Evolutionary conservation across 2,329 filamentous ascomycete genomes (phyloP).

Genomic region (Tolypocladium nubicola): DNA sequence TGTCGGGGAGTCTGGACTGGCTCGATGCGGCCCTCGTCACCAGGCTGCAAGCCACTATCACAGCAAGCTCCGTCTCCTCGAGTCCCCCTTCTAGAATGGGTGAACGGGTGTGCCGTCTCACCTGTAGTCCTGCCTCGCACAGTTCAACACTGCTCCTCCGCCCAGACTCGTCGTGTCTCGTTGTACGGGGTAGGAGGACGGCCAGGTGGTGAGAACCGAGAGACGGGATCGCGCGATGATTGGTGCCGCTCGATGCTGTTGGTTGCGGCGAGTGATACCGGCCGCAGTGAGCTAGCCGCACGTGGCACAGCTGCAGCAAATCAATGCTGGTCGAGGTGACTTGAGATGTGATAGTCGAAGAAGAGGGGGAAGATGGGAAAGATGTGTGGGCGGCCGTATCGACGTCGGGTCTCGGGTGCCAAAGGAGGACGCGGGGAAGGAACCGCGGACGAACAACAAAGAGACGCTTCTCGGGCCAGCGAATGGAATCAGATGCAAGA

Average conservation of each 20-base stretch:
- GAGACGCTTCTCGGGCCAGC: background rate
- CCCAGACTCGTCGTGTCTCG: background rate
- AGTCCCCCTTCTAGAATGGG: background rate
- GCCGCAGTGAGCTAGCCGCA: background rate
- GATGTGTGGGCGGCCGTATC: background rate
- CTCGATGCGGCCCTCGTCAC: background rate
- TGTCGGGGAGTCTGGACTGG: background rate
- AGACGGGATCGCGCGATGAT: background rate
- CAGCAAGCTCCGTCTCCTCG: background rate
- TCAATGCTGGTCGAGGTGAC: background rate
- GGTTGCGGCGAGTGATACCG: background rate
- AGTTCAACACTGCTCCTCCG: background rate
- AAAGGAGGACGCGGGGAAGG: background rate
- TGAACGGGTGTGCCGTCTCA: background rate
- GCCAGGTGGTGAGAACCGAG: background rate
- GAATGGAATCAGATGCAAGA: background rate
- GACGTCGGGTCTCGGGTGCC: background rate
- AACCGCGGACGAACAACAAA: background rate
- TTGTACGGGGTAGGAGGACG: background rate
- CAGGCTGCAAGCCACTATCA: background rate
- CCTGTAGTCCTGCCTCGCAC: background rate
- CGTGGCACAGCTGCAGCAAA: constrained; percentile 2
- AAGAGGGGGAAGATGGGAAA: background rate
- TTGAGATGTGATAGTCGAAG: background rate
- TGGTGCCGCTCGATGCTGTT: background rate